These are phyloP conservation scores for Daldinia sp. DNA, from an alignment of 2,329 filamentous ascomycete species.

Conservation along the genomic window DNA sequence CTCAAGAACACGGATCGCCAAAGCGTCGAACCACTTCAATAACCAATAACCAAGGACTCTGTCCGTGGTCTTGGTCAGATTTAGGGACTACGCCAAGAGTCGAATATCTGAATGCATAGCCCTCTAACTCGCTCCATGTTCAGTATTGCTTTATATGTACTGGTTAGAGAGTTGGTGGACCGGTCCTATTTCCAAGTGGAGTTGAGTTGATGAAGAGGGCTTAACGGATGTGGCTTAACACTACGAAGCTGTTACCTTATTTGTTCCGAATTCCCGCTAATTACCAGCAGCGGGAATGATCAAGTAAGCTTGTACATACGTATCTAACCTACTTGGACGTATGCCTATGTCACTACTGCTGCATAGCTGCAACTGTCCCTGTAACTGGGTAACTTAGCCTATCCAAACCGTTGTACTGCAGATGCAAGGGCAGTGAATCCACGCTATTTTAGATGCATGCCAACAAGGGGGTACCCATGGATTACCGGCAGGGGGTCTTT, in stretches of 20 bases:
- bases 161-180: not conserved
- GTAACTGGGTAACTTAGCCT: not conserved
- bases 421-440: constrained; percentile 6
- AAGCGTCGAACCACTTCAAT: constrained; percentile 19
- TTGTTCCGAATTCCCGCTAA: constrained; percentile 12
- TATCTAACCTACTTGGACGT: not conserved
- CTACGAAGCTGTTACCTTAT: constrained; percentile 14
- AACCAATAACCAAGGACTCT: not conserved
- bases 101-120: not conserved
- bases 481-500: constrained; percentile 31
- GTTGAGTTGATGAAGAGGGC: not conserved
- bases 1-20: constrained; percentile 20
- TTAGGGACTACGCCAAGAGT: not conserved
- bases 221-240: constrained; percentile 2
- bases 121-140: not conserved
- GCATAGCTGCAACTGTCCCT: too few species aligned
- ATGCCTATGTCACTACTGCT: not conserved
- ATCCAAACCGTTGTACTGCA: not conserved
- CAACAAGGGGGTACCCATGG: constrained; percentile 27
- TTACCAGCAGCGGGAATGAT: not conserved
- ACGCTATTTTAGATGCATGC: constrained; percentile 16
- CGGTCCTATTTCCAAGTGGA: not conserved
- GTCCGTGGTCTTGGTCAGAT: not conserved
- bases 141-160: not conserved
- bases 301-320: not conserved